A percentile compares a stretch with the other conserved stretches of the same genome.
These are phyloP conservation scores for Immersiporthe knoxdaviesiana DNA, from an alignment of 2,329 filamentous ascomycete genomes.

Conservation along the genomic window DNA sequence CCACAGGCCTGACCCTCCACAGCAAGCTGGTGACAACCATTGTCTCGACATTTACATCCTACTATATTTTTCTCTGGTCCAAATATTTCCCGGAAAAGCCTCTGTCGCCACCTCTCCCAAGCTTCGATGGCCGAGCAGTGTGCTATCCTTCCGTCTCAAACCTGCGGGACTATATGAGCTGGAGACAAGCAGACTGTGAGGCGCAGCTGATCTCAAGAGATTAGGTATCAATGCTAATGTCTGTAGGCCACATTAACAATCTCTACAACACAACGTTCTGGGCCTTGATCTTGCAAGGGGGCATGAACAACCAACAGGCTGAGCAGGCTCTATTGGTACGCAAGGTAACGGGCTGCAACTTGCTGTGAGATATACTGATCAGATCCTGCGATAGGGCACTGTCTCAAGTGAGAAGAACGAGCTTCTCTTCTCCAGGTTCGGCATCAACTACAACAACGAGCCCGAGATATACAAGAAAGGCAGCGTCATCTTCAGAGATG, in stretches of 20 bases:
- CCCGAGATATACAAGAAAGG: conserved; percentile 91
- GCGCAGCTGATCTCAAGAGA: conserved; percentile 20
- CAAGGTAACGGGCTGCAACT: conserved; percentile 1
- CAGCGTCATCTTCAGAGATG: conserved; percentile 84
- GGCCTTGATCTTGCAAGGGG: conserved; percentile 79
- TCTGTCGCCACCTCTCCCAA: conserved; percentile 76
- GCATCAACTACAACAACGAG: conserved; percentile 98
- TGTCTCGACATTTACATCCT: conserved; percentile 89
- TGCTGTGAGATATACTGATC: not conserved
- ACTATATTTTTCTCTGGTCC: conserved; percentile 84
- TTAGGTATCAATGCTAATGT: conserved; percentile 21
- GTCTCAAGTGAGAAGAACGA: conserved; percentile 91
- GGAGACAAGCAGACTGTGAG: conserved; percentile 95
- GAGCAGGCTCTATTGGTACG: conserved; percentile 76
- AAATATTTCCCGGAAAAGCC: conserved; percentile 72
- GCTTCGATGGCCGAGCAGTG: conserved; percentile 90
- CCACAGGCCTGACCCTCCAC: conserved; percentile 24
- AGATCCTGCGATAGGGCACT: conserved; percentile 63
- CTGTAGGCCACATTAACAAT: conserved; percentile 90
- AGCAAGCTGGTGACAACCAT: conserved; percentile 92
- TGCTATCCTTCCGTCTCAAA: conserved; percentile 83
- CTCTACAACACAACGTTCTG: conserved; percentile 98
- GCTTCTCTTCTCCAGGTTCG: conserved; percentile 85
- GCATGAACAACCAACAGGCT: conserved; percentile 75
- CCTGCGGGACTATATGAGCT: conserved; percentile 92